Evolutionary conservation across 805 yeast genomes (phyloP).

Genomic region (Yamadazyma tumulicola): DNA sequence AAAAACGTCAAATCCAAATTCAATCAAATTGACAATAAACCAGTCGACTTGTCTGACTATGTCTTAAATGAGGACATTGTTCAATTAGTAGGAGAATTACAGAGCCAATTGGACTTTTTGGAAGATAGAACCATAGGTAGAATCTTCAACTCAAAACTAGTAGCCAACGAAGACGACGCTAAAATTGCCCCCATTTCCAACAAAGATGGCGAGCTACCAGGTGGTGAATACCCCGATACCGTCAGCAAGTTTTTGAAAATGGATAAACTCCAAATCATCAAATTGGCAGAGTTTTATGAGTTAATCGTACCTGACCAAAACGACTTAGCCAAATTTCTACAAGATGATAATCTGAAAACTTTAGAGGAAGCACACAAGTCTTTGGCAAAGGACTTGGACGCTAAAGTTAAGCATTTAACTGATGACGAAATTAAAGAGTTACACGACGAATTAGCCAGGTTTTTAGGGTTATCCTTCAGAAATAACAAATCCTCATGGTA

Average conservation of each 20-base stretch:
- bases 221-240: conserved; percentile 55
- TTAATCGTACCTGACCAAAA: conserved; percentile 63
- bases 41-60: conserved; percentile 50
- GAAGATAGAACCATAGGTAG: conserved; percentile 79
- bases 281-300: conserved; percentile 71
- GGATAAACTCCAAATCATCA: conserved; percentile 43
- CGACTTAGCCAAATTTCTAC: conserved; percentile 21
- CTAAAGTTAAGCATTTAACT: conserved; percentile 15
- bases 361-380: conserved; percentile 10
- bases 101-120: conserved; percentile 74
- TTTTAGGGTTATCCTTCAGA: conserved; percentile 58
- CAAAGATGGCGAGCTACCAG: conserved; percentile 72
- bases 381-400: conserved; percentile 3
- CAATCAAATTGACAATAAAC: conserved; percentile 17
- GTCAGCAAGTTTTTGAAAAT: conserved; percentile 50
- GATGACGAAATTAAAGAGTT: conserved; percentile 51
- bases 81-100: conserved; percentile 84
- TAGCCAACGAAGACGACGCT: conserved; percentile 29
- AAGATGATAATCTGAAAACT: conserved; percentile 12
- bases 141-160: conserved; percentile 56
- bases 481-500: conserved; percentile 11
- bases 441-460: conserved; percentile 64
- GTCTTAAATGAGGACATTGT: conserved; percentile 82
- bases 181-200: conserved; percentile 68
- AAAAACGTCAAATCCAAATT: conserved; percentile 44